Percentiles rank a stretch among this genome's conserved stretches.
Evolutionary conservation across 352 stramenopile species (phyloP).

Genomic region (Phytopythium oedochilum): DNA sequence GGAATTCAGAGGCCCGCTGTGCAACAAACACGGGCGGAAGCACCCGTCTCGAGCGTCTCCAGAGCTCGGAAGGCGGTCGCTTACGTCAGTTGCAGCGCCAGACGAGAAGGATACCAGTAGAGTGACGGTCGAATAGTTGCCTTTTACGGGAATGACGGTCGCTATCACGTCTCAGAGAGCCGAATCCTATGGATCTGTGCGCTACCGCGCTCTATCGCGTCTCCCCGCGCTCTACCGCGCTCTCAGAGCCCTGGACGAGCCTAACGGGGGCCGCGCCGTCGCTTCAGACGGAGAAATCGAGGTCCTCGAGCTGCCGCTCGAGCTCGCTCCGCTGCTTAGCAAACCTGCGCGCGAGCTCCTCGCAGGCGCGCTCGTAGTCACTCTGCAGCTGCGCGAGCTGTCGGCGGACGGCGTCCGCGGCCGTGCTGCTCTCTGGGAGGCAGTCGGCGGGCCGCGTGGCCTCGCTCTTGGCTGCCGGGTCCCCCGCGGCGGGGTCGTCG

Average conservation of each 20-base stretch:
- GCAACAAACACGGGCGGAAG: too few species aligned
- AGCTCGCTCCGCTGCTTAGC: slow-evolving; percentile 41
- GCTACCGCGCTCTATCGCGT: too few species aligned
- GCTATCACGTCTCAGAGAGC: background rate
- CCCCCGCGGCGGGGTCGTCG: slow-evolving; percentile 5
- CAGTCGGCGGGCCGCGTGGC: slow-evolving; percentile 20
- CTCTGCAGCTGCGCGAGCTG: slow-evolving; percentile 49
- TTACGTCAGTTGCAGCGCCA: too few species aligned
- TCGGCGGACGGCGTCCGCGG: slow-evolving; percentile 22
- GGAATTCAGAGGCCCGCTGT: too few species aligned
- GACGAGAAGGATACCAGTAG: too few species aligned
- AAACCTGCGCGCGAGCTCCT: slow-evolving; percentile 32
- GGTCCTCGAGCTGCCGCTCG: slow-evolving; percentile 41
- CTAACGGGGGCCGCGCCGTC: too few species aligned
- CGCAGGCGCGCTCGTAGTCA: slow-evolving; percentile 39
- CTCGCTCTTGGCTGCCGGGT: slow-evolving; percentile 7
- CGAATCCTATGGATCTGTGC: too few species aligned
- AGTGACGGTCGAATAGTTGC: background rate
- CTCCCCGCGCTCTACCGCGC: too few species aligned
- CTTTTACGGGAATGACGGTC: background rate
- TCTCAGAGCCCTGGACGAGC: too few species aligned
- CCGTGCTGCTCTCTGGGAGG: slow-evolving; percentile 4
- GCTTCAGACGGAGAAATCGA: slow-evolving; percentile 14
- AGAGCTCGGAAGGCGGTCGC: too few species aligned
- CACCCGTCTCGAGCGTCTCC: too few species aligned